Evolutionary conservation across 1,284 basidiomycete species (phyloP).

Genomic region (Irpex rosettiformis): DNA sequence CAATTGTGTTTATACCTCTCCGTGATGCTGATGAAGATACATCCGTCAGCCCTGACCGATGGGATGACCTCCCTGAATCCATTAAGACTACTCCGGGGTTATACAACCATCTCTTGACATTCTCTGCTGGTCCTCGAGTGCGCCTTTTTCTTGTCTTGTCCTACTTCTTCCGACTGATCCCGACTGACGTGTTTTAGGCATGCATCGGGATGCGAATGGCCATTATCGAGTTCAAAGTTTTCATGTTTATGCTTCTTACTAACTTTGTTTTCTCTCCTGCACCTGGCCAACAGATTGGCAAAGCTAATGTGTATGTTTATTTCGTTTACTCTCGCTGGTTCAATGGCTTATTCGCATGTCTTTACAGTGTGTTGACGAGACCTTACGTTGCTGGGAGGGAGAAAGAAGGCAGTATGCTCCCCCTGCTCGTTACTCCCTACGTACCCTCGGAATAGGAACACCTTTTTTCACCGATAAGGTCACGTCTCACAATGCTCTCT

Average conservation of each 20-base stretch:
- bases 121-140: slow-evolving; percentile 77
- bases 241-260: slow-evolving; percentile 65
- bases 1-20: not conserved
- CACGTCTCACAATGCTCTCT: no score
- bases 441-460: slow-evolving; percentile 2
- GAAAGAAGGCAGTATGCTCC: slow-evolving; percentile 66
- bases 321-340: not conserved
- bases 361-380: slow-evolving; percentile 61
- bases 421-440: slow-evolving; percentile 48
- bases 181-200: slow-evolving; percentile 57
- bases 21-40: not conserved
- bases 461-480: not conserved
- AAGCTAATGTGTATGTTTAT: slow-evolving; percentile 64
- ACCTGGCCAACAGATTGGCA: slow-evolving; percentile 49
- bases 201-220: slow-evolving; percentile 80
- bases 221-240: slow-evolving; percentile 75
- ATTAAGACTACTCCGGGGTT: slow-evolving; percentile 61
- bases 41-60: slow-evolving; percentile 63
- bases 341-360: slow-evolving; percentile 10
- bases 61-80: slow-evolving; percentile 69
- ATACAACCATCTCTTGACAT: slow-evolving; percentile 67
- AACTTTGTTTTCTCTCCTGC: slow-evolving; percentile 61
- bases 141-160: no score
- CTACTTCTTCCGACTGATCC: no score
- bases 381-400: slow-evolving; percentile 62